phyloP scores from a whole-genome alignment of 2,329 filamentous ascomycete genomes.

The Penicillium digitatum region DNA sequence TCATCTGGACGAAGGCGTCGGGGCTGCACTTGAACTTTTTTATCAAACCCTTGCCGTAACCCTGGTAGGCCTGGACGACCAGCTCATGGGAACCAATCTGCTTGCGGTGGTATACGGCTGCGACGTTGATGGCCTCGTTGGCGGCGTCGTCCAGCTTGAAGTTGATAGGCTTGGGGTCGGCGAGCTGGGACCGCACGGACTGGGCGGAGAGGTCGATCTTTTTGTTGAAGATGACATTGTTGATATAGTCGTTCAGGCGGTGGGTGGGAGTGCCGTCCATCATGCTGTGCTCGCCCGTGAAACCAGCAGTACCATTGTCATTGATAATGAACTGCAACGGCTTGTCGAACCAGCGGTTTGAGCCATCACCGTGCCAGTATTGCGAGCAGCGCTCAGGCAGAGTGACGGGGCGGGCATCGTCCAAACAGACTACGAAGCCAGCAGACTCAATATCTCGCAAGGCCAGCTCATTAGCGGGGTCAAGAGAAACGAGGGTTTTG shows the following conservation, averaged over 20 bases:
- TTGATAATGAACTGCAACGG: slow-evolving; percentile 96
- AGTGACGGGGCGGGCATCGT: slow-evolving; percentile 85
- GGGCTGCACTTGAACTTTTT: slow-evolving; percentile 99
- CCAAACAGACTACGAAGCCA: slow-evolving; percentile 88
- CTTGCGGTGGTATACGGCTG: slow-evolving; percentile 70
- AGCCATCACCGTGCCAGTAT: slow-evolving; percentile 97
- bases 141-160: slow-evolving; percentile 75
- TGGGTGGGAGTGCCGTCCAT: slow-evolving; percentile 99
- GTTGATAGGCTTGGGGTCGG: slow-evolving; percentile 71
- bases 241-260: slow-evolving; percentile 89
- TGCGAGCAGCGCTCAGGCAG: slow-evolving; percentile 91
- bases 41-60: slow-evolving; percentile 95
- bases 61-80: slow-evolving; percentile 90
- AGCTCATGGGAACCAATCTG: slow-evolving; percentile 87
- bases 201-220: slow-evolving; percentile 85
- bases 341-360: slow-evolving; percentile 98
- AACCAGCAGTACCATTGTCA: slow-evolving; percentile 94
- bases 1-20: slow-evolving; percentile 96
- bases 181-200: slow-evolving; percentile 71
- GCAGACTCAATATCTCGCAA: slow-evolving; percentile 81
- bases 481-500: slow-evolving; percentile 68
- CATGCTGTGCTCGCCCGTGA: slow-evolving; percentile 99
- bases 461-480: slow-evolving; percentile 70
- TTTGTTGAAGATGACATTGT: slow-evolving; percentile 87
- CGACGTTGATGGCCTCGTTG: slow-evolving; percentile 71